Evolutionary conservation across 106 monocot species (phyloP).

Genomic region (Posidonia australis): DNA sequence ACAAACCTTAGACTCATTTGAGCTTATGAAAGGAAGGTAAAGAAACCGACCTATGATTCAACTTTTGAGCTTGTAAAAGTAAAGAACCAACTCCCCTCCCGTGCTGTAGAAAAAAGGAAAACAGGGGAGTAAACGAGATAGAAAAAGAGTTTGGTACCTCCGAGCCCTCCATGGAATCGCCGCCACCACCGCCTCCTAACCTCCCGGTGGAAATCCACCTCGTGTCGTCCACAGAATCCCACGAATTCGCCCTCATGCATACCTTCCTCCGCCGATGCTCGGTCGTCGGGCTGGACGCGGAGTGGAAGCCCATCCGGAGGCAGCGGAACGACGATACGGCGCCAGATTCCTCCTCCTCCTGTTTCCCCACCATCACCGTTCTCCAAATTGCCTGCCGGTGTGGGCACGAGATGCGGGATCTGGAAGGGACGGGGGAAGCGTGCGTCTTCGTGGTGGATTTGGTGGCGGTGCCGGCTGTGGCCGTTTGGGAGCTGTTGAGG

Average conservation of each 20-base stretch:
- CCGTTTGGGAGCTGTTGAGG: conserved; percentile 41
- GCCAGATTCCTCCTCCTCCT: neutral
- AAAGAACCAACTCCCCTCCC: too few species aligned
- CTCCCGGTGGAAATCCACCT: neutral
- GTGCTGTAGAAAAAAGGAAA: too few species aligned
- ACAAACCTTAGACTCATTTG: too few species aligned
- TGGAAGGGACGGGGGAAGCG: neutral
- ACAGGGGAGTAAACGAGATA: too few species aligned
- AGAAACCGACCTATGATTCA: too few species aligned
- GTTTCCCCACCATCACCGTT: conserved; percentile 65
- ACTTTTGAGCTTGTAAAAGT: too few species aligned
- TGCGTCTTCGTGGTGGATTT: conserved; percentile 83
- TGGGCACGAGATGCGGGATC: neutral
- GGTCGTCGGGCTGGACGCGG: neutral
- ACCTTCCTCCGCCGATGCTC: neutral
- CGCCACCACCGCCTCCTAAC: too few species aligned
- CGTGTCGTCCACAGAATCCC: neutral
- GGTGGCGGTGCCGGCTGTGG: conserved; percentile 32
- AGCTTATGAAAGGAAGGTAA: too few species aligned
- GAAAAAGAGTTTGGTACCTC: too few species aligned
- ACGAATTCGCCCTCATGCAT: neutral
- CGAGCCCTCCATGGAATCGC: neutral
- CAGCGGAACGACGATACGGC: too few species aligned
- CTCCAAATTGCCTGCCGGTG: conserved; percentile 86
- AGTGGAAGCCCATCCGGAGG: conserved; percentile 1